Conservation (phyloP, 805 yeast genomes). For the Starmerella stigmatis region DNA sequence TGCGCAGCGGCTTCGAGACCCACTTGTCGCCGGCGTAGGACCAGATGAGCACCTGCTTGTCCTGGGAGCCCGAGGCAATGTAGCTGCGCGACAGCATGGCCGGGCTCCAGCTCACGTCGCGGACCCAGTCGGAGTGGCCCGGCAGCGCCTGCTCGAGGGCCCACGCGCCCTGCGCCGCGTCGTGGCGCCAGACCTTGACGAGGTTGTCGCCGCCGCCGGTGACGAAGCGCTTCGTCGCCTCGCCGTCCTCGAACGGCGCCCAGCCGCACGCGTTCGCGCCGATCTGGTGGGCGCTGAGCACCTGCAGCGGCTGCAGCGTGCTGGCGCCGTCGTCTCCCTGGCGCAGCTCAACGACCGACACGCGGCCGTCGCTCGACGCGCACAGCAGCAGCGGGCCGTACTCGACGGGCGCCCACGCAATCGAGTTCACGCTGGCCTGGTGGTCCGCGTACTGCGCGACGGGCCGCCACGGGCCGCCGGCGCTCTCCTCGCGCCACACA, state of each 20-base stretch:
- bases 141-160: slow-evolving; percentile 63
- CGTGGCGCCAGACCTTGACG: slow-evolving; percentile 80
- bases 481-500: slow-evolving; percentile 79
- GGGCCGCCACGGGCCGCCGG: slow-evolving; percentile 69
- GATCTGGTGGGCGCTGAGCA: slow-evolving; percentile 74
- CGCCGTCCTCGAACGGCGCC: slow-evolving; percentile 45
- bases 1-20: slow-evolving; percentile 66
- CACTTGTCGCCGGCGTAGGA: slow-evolving; percentile 64
- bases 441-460: slow-evolving; percentile 82
- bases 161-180: slow-evolving; percentile 46
- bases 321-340: slow-evolving; percentile 53
- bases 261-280: slow-evolving; percentile 93
- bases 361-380: slow-evolving; percentile 86
- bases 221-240: slow-evolving; percentile 56
- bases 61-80: slow-evolving; percentile 95
- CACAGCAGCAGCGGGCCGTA: slow-evolving; percentile 86
- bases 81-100: slow-evolving; percentile 75
- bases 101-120: slow-evolving; percentile 98
- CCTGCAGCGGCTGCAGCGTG: slow-evolving; percentile 25
- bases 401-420: slow-evolving; percentile 96
- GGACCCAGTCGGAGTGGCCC: slow-evolving; percentile 97
- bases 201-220: slow-evolving; percentile 93
- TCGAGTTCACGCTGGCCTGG: slow-evolving; percentile 88
- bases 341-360: slow-evolving; percentile 83
- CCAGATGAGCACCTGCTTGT: slow-evolving; percentile 91